phyloP scores from a whole-genome alignment of 2,329 filamentous ascomycete genomes.

The Hymenoscyphus infarciens region DNA sequence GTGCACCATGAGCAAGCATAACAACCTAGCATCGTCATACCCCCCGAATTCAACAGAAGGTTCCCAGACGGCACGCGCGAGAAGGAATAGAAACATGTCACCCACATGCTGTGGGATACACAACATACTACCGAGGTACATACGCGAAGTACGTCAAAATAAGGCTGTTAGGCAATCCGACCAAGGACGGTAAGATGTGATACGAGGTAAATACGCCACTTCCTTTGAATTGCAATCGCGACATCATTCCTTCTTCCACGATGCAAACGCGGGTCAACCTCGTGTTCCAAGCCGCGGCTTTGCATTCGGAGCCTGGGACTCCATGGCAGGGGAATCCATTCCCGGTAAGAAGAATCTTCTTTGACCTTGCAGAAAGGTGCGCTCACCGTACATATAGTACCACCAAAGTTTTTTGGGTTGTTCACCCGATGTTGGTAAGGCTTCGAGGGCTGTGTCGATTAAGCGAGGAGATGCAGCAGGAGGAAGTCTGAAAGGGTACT shows the following conservation, averaged over 20 bases:
- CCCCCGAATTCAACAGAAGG: neutral
- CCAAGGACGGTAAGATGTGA: neutral
- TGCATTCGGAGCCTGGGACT: neutral
- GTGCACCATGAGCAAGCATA: neutral
- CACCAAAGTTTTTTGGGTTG: neutral
- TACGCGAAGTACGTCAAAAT: neutral
- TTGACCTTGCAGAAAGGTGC: neutral
- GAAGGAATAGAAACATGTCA: neutral
- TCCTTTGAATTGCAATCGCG: neutral
- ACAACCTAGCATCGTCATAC: neutral
- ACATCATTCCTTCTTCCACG: neutral
- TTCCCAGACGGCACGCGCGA: neutral
- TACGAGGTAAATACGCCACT: neutral
- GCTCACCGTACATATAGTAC: neutral
- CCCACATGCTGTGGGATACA: neutral
- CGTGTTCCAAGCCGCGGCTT: neutral
- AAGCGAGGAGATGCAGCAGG: neutral
- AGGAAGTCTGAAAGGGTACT: too few relatives aligned
- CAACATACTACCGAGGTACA: conserved; percentile 2
- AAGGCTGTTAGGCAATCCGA: neutral
- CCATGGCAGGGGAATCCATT: neutral
- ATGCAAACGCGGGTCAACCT: neutral
- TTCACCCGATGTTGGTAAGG: neutral
- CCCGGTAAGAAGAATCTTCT: neutral
- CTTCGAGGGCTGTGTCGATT: neutral